Conservation (phyloP, 2,329 filamentous ascomycete species). For the Botrytis cinerea region DNA sequence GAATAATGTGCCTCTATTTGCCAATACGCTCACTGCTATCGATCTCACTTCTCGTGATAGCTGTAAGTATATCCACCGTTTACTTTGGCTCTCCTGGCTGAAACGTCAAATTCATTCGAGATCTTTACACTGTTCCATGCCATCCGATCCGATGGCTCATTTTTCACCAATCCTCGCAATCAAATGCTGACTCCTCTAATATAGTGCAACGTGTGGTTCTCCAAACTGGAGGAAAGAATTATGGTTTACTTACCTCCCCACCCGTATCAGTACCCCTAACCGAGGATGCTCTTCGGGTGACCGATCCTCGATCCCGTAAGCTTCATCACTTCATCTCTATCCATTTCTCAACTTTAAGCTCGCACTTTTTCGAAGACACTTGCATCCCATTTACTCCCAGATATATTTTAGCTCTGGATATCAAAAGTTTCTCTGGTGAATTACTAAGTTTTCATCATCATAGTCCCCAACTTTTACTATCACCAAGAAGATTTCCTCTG, state of each 20-base stretch:
- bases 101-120: not conserved
- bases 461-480: constrained; percentile 18
- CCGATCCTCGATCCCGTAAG: constrained; percentile 7
- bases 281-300: constrained; percentile 7
- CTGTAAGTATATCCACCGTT: not conserved
- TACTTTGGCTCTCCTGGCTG: not conserved
- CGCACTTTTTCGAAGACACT: too few species aligned
- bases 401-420: not conserved
- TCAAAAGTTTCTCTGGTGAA: not conserved
- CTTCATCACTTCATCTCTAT: too few species aligned
- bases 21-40: not conserved
- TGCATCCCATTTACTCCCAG: not conserved
- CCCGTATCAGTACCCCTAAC: not conserved
- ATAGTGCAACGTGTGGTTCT: constrained; percentile 11
- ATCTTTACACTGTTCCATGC: not conserved
- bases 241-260: not conserved
- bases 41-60: not conserved
- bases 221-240: constrained; percentile 18
- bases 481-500: constrained; percentile 16
- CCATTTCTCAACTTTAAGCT: not conserved
- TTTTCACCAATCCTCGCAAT: not conserved
- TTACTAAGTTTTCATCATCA: not conserved
- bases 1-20: constrained; percentile 17
- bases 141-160: not conserved
- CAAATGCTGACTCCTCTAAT: not conserved